A percentile compares a stretch with the other conserved stretches of the same genome.
phyloP scores from a whole-genome alignment of 192 early-diverging fungal genomes.

The Coemansia umbellata region DNA sequence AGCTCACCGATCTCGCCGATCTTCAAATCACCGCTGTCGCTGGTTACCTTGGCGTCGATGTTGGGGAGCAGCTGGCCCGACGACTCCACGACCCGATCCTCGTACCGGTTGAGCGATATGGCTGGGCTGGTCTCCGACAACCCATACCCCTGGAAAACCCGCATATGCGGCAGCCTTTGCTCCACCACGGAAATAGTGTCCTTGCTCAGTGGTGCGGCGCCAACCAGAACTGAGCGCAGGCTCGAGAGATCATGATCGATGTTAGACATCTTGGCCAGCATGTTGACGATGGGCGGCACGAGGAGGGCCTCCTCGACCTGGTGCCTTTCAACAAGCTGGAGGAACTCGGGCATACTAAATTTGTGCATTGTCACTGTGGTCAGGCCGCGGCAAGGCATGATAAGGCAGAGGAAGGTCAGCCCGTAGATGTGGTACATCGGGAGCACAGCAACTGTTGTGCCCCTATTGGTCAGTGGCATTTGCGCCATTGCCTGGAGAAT shows the following conservation, averaged over 20 bases:
- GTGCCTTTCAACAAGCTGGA: conserved; percentile 58
- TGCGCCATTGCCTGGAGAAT: conserved; percentile 28
- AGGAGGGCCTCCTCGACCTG: conserved; percentile 56
- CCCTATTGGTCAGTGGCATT: neutral
- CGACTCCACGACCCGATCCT: conserved; percentile 35
- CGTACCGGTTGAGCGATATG: conserved; percentile 5
- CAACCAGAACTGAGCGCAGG: conserved; percentile 57
- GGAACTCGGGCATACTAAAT: conserved; percentile 62
- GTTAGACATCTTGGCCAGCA: conserved; percentile 64
- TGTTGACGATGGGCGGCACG: conserved; percentile 62
- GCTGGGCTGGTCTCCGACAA: conserved; percentile 55
- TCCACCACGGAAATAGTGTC: conserved; percentile 43
- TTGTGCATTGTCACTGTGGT: conserved; percentile 62
- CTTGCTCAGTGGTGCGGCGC: conserved; percentile 71
- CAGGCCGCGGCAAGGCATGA: conserved; percentile 13
- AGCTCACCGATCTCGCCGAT: conserved; percentile 68
- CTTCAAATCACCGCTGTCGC: conserved; percentile 45
- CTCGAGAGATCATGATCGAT: conserved; percentile 61
- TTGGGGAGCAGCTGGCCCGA: conserved; percentile 71
- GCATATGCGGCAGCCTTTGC: conserved; percentile 23
- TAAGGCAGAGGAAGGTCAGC: conserved; percentile 20
- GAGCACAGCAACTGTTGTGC: conserved; percentile 25
- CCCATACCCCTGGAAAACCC: conserved; percentile 57
- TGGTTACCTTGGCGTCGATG: conserved; percentile 65
- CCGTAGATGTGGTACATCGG: conserved; percentile 69